Conservation (phyloP, 805 yeast genomes). For the Suhomyces faveliae region DNA sequence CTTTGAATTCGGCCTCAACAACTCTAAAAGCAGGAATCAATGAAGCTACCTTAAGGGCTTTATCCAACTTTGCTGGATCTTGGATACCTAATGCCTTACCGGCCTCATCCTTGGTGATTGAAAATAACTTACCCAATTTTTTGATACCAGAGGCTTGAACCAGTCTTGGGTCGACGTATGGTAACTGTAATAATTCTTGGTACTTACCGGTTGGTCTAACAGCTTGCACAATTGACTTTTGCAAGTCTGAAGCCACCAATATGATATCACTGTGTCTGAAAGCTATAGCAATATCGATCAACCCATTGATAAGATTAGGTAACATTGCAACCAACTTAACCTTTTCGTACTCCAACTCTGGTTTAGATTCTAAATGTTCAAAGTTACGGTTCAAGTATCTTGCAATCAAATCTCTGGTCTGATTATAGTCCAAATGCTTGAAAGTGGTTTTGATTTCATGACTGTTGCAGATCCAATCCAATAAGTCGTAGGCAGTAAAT, state of each 20-base stretch:
- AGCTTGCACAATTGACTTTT: constrained; percentile 75
- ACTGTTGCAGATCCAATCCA: constrained; percentile 61
- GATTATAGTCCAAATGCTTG: constrained; percentile 41
- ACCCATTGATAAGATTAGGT: constrained; percentile 65
- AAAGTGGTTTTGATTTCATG: constrained; percentile 55
- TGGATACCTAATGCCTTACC: constrained; percentile 55
- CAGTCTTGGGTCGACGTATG: constrained; percentile 56
- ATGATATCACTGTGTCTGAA: constrained; percentile 75
- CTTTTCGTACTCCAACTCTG: constrained; percentile 37
- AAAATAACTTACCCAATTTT: constrained; percentile 68
- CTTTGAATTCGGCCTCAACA: constrained; percentile 69
- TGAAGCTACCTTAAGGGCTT: constrained; percentile 55
- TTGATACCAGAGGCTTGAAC: constrained; percentile 46
- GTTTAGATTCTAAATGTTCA: constrained; percentile 13
- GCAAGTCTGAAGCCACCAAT: constrained; percentile 58
- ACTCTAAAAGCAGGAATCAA: constrained; percentile 69
- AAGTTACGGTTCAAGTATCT: constrained; percentile 58
- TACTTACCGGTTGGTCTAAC: constrained; percentile 51
- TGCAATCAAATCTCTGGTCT: constrained; percentile 50
- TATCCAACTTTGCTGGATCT: constrained; percentile 44
- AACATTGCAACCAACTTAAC: constrained; percentile 59
- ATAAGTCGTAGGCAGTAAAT: constrained; percentile 55
- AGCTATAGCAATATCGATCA: constrained; percentile 76
- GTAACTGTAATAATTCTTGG: constrained; percentile 77
- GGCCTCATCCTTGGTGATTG: constrained; percentile 55